A percentile compares a stretch with the other conserved stretches of the same genome.
Evolutionary conservation across 2,329 filamentous ascomycete genomes (phyloP).

Genomic region (Fusarium tanahbumbuense): DNA sequence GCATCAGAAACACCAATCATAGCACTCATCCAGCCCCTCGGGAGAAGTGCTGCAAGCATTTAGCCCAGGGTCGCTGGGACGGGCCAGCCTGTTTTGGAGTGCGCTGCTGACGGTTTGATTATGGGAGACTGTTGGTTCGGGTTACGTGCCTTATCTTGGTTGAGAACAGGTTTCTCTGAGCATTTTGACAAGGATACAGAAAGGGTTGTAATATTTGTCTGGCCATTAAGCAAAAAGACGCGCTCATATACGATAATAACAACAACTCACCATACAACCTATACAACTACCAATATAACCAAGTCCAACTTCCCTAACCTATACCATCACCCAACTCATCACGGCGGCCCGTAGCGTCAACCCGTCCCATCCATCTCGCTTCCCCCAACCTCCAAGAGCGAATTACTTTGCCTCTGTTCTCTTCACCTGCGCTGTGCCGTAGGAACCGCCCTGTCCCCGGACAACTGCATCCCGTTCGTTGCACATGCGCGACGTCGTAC

Average conservation of each 20-base stretch:
- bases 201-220: conserved; percentile 10
- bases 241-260: conserved; percentile 12
- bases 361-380: conserved; percentile 42
- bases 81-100: conserved; percentile 17
- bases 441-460: conserved; percentile 24
- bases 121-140: conserved; percentile 26
- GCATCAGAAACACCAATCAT: conserved; percentile 42
- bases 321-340: conserved; percentile 11
- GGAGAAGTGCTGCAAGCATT: conserved; percentile 19
- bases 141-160: conserved; percentile 27
- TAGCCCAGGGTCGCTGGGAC: conserved; percentile 8
- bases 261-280: background rate
- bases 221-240: background rate
- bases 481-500: conserved; percentile 41
- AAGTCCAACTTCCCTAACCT: conserved; percentile 5
- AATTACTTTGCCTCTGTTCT: conserved; percentile 42
- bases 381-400: conserved; percentile 38
- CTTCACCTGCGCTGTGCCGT: conserved; percentile 27
- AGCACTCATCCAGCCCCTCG: conserved; percentile 15
- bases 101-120: conserved; percentile 12
- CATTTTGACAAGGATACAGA: conserved; percentile 11
- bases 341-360: conserved; percentile 37
- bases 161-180: background rate
- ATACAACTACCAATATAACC: background rate
- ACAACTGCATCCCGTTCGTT: conserved; percentile 17